phyloP scores from a whole-genome alignment of 176 grass and related monocot species.

The Avena sativa region DNA sequence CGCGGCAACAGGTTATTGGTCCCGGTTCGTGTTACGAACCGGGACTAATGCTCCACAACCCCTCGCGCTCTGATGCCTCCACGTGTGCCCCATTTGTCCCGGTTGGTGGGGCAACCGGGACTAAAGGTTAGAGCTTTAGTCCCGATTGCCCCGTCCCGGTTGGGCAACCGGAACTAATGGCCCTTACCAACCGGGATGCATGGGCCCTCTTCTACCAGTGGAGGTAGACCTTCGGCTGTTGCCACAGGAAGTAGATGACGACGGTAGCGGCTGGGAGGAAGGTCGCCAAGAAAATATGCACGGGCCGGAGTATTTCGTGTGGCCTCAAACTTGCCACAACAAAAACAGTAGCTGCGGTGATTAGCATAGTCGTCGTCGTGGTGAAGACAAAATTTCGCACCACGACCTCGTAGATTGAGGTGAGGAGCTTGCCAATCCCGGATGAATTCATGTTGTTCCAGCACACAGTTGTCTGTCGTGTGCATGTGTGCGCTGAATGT shows the following conservation, averaged over 20 bases:
- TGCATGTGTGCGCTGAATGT: not conserved
- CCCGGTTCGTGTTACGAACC: too few relatives aligned
- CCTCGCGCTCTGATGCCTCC: too few relatives aligned
- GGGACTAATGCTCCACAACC: too few relatives aligned
- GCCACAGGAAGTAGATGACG: constrained; percentile 42
- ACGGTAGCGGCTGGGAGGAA: constrained; percentile 25
- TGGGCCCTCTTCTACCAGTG: too few relatives aligned
- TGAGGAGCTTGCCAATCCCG: not conserved
- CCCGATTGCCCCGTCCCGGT: too few relatives aligned
- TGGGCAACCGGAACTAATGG: too few relatives aligned
- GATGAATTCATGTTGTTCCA: not conserved
- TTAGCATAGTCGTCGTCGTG: not conserved
- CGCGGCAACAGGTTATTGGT: too few relatives aligned
- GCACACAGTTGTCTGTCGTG: not conserved
- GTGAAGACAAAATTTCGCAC: constrained; percentile 43
- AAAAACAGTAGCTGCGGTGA: not conserved
- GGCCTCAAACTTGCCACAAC: not conserved
- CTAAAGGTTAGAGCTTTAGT: too few relatives aligned
- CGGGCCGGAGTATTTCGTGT: constrained; percentile 9
- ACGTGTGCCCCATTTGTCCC: too few relatives aligned
- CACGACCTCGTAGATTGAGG: not conserved
- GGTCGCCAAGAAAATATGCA: constrained; percentile 38
- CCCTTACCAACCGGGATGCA: too few relatives aligned
- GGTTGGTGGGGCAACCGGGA: too few relatives aligned
- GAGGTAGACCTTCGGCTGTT: constrained; percentile 56